Evolutionary conservation across 805 yeast genomes (phyloP).

Genomic region (Ogataea wickerhamii): DNA sequence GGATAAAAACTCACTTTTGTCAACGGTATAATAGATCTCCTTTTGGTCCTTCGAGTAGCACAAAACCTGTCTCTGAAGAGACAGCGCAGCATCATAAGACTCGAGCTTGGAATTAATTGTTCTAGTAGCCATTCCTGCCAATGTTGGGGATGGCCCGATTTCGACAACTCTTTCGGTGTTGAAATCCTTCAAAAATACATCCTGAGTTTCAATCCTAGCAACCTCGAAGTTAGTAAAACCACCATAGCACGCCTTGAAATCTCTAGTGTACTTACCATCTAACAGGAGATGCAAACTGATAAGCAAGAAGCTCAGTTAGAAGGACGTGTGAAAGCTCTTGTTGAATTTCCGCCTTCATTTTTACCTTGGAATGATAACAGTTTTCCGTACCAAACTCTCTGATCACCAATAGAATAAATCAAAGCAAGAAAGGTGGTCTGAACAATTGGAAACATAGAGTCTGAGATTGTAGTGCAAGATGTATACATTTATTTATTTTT

Average conservation of each 20-base stretch:
- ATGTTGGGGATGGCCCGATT: conserved; percentile 97
- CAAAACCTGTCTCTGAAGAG: conserved; percentile 88
- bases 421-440: too few species aligned
- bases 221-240: neutral
- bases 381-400: too few species aligned
- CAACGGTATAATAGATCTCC: conserved; percentile 93
- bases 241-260: neutral
- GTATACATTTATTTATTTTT: too few species aligned
- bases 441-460: too few species aligned
- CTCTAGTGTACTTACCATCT: conserved; percentile 50
- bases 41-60: conserved; percentile 95
- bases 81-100: conserved; percentile 95
- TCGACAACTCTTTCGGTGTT: conserved; percentile 97
- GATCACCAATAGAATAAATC: too few species aligned
- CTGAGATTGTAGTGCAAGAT: too few species aligned
- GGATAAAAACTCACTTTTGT: conserved; percentile 54
- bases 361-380: too few species aligned
- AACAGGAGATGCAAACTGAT: conserved; percentile 98
- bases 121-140: conserved; percentile 98
- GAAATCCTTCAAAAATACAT: conserved; percentile 88
- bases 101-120: conserved; percentile 94
- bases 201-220: conserved; percentile 85
- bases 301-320: conserved; percentile 93
- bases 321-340: conserved; percentile 95
- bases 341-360: conserved; percentile 90